A percentile compares a stretch with the other conserved stretches of the same genome.
Conservation (phyloP, 495 filamentous ascomycete species). For the Penicillium manginii region DNA sequence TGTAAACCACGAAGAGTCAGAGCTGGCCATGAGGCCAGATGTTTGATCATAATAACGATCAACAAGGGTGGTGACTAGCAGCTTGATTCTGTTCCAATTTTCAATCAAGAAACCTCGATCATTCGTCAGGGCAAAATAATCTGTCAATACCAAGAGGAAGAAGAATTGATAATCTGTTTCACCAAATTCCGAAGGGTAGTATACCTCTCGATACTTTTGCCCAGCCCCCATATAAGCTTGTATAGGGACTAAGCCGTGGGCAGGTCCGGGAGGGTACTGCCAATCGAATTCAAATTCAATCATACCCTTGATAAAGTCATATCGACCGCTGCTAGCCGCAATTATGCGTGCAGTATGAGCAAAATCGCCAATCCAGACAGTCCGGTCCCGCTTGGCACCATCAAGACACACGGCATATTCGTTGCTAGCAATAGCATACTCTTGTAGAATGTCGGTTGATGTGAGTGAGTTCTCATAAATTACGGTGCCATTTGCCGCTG, state of each 20-base stretch:
- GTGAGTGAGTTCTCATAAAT: slow-evolving; percentile 33
- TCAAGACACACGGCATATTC: slow-evolving; percentile 28
- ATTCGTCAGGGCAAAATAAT: slow-evolving; percentile 23
- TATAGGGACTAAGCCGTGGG: slow-evolving; percentile 15
- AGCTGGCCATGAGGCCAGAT: slow-evolving; percentile 21
- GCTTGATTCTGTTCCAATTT: slow-evolving; percentile 24
- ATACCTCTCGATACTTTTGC: slow-evolving; percentile 10
- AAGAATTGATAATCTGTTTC: slow-evolving; percentile 35
- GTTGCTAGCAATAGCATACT: slow-evolving; percentile 30
- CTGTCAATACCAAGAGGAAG: slow-evolving; percentile 20
- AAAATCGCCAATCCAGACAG: slow-evolving; percentile 30
- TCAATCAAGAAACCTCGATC: slow-evolving; percentile 15
- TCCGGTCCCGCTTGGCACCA: slow-evolving; percentile 34
- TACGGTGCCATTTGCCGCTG: slow-evolving; percentile 29
- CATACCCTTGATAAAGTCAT: slow-evolving; percentile 23
- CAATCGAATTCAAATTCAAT: slow-evolving; percentile 14
- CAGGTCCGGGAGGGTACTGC: slow-evolving; percentile 14
- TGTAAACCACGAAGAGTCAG: slow-evolving; percentile 16
- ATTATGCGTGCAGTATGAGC: slow-evolving; percentile 26
- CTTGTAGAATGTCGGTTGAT: slow-evolving; percentile 21
- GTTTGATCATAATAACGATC: slow-evolving; percentile 21
- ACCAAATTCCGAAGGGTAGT: slow-evolving; percentile 17
- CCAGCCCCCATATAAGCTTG: slow-evolving; percentile 17
- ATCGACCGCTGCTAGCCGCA: slow-evolving; percentile 29
- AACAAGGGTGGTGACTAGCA: slow-evolving; percentile 16